Conservation (phyloP, 192 early-diverging fungal genomes). For the Pecoramyces ruminantium region DNA sequence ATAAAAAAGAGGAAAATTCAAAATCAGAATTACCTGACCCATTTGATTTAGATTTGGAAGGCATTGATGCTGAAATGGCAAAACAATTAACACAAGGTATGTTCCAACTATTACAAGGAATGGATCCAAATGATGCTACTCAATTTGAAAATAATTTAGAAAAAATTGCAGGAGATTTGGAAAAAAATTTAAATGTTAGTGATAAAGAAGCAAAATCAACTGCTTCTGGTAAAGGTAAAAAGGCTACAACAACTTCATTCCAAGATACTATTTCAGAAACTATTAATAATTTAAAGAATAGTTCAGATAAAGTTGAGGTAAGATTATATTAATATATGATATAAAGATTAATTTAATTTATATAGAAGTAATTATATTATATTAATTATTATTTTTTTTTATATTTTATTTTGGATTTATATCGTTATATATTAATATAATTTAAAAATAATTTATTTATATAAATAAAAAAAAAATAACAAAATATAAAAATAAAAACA, state of each 20-base stretch:
- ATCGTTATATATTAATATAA: no score
- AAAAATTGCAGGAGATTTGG: neutral
- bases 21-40: neutral
- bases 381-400: no score
- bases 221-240: neutral
- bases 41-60: neutral
- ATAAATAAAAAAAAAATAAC: no score
- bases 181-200: neutral
- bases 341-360: no score
- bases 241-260: constrained; percentile 32
- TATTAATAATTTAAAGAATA: constrained; percentile 73
- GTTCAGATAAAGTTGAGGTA: constrained; percentile 71
- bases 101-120: constrained; percentile 36
- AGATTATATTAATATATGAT: no score
- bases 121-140: neutral
- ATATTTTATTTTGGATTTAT: no score
- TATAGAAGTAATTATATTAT: no score
- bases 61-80: constrained; percentile 49
- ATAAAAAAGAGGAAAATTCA: neutral
- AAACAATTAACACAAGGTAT: constrained; percentile 60
- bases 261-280: constrained; percentile 79
- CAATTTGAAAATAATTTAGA: neutral
- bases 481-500: neutral
- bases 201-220: neutral
- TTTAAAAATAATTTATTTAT: neutral